Evolutionary conservation across 345 rosid genomes (phyloP).

Genomic region (Eucalyptus cladocalyx): DNA sequence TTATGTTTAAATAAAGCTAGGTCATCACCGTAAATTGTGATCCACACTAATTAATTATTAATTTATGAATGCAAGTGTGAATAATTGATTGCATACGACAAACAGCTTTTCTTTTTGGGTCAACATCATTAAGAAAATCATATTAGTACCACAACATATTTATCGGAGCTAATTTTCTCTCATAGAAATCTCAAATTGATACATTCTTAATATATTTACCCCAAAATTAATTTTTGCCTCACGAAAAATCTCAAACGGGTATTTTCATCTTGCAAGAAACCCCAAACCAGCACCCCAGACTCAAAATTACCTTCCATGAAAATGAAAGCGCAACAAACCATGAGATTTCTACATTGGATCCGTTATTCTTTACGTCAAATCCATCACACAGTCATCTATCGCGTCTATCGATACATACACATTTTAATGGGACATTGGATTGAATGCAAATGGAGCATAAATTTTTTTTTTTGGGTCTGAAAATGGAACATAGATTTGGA

Average conservation of each 20-base stretch:
- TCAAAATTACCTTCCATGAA: background rate
- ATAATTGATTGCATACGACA: background rate
- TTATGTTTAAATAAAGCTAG: background rate
- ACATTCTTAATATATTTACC: background rate
- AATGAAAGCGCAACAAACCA: background rate
- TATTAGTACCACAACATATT: background rate
- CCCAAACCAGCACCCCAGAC: background rate
- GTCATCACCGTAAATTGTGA: background rate
- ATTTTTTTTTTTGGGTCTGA: background rate
- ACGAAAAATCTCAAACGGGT: background rate
- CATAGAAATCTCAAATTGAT: background rate
- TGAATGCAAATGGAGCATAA: background rate
- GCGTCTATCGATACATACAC: accelerated
- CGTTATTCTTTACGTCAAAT: background rate
- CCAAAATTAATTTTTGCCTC: background rate
- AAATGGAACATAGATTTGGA: background rate
- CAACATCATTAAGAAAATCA: background rate
- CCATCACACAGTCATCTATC: accelerated
- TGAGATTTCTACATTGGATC: background rate
- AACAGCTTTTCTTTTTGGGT: background rate
- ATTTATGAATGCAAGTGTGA: background rate
- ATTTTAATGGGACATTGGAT: background rate
- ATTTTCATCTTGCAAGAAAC: background rate
- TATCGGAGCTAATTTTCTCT: background rate
- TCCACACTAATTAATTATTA: background rate